These are phyloP conservation scores for Emergomyces pasteurianus DNA, from an alignment of 2,329 filamentous ascomycete species.

Conservation along the genomic window DNA sequence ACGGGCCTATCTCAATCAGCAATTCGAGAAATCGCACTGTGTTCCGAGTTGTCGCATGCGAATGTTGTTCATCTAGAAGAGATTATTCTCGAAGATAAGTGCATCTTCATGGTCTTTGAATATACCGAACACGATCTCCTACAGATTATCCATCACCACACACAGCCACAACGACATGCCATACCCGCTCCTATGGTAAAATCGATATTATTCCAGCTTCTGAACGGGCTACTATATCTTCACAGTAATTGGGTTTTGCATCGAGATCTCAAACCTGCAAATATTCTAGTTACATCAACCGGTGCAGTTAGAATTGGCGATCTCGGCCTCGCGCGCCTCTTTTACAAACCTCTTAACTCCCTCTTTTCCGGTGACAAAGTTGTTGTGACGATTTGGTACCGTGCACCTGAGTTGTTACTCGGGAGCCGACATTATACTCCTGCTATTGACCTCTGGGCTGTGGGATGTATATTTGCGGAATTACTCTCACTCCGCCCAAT, in stretches of 20 bases:
- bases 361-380: slow-evolving; percentile 94
- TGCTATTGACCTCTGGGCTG: slow-evolving; percentile 92
- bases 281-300: slow-evolving; percentile 90
- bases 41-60: slow-evolving; percentile 75
- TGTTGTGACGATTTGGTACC: slow-evolving; percentile 98
- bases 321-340: slow-evolving; percentile 78
- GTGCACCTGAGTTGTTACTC: slow-evolving; percentile 83
- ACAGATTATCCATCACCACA: slow-evolving; percentile 97
- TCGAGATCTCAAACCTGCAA: slow-evolving; percentile 91
- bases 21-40: slow-evolving; percentile 93
- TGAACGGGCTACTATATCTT: slow-evolving; percentile 89
- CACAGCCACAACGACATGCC: slow-evolving; percentile 71
- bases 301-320: slow-evolving; percentile 94
- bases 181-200: slow-evolving; percentile 84
- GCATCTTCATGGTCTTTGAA: slow-evolving; percentile 99
- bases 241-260: slow-evolving; percentile 97
- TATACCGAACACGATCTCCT: slow-evolving; percentile 95
- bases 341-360: slow-evolving; percentile 85
- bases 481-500: slow-evolving; percentile 81
- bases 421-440: slow-evolving; percentile 94
- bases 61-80: slow-evolving; percentile 88
- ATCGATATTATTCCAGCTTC: slow-evolving; percentile 87
- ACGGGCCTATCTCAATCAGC: slow-evolving; percentile 96
- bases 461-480: slow-evolving; percentile 96
- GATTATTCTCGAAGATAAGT: slow-evolving; percentile 96